These are phyloP conservation scores for Acer yangbiense DNA, from an alignment of 345 rosid species.

Conservation along the genomic window DNA sequence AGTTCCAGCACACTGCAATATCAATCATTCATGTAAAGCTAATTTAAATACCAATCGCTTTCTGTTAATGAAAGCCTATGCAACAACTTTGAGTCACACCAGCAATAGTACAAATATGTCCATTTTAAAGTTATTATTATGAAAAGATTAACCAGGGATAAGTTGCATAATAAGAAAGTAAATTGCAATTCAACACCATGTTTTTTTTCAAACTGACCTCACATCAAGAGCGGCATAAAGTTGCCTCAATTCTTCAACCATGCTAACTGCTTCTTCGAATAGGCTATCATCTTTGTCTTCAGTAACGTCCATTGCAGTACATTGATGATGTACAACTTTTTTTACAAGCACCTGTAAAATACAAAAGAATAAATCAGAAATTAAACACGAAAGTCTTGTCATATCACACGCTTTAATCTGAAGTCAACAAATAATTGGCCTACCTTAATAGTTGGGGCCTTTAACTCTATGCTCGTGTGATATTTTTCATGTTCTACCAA, in stretches of 20 bases:
- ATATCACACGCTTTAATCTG: not conserved
- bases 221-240: conserved; percentile 12
- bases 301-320: conserved; percentile 1
- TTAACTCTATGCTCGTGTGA: not conserved
- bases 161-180: not conserved
- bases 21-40: not conserved
- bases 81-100: not conserved
- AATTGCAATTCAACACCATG: not conserved
- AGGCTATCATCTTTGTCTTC: not conserved
- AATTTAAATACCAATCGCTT: not conserved
- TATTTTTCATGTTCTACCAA: not conserved
- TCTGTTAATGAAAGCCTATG: not conserved
- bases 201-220: conserved; percentile 20
- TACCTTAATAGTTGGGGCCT: conserved; percentile 19
- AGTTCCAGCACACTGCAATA: conserved; percentile 15
- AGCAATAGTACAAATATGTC: not conserved
- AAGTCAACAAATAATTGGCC: not conserved
- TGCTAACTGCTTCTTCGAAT: not conserved
- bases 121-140: not conserved
- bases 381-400: not conserved
- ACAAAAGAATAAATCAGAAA: not conserved
- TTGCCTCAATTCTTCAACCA: conserved; percentile 20
- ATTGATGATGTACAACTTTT: not conserved
- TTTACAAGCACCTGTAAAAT: conserved; percentile 12
- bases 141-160: not conserved